Base-by-base conservation (phyloP, 306 rosid genomes). In the Malus sieversii region DNA sequence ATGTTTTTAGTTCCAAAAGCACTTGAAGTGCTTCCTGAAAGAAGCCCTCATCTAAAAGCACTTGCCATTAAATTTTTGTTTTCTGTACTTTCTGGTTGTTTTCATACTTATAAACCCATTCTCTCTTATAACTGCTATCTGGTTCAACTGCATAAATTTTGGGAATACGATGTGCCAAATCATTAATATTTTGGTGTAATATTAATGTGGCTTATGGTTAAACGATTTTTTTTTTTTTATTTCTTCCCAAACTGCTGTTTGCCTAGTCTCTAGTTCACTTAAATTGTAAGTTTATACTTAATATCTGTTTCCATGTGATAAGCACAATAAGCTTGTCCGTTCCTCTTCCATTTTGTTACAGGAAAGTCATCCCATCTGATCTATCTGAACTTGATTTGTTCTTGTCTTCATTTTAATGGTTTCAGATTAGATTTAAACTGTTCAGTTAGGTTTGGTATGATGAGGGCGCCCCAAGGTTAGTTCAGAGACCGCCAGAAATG, bases 371-470 rank as follows among this genome's bases (percentile, higher is more conserved):
- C 11, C 3, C 14, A n/a, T 44, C 35, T 42, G 48, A 66, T 42
- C 4, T 42, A 3, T 44, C 45, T 68, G 62, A 18, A 38, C 46
- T 38, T 48, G 23, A 55, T 32, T 57, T 72, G 8, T 72, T 15
- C 18, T 58, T 73, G 11, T 15, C 23, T 44, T 42, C 40, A 45
- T 66, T 67, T 67, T 67, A 13, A 9, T 53, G 10, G 46, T 63
- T 71, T 44, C 60, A 22, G 76, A 57, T 78, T 68, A 62, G 25
- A 27, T 71, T 20, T 23, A 25, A 25, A 14, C 2, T 62, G 53
- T 73, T 72, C 40, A 72, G 70, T 58, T 82, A 94, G 98, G 98
- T 94, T 65, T 91, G 98, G 98, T 94, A 96, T 74, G 96, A 94
- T 74, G 84, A 32, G 33, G 98, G 98, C 23, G 80, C 85, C 83